A percentile compares a stretch with the other conserved stretches of the same genome.
These are phyloP conservation scores for Cicer yamashitae DNA, from an alignment of 306 rosid genomes.

Conservation along the genomic window DNA sequence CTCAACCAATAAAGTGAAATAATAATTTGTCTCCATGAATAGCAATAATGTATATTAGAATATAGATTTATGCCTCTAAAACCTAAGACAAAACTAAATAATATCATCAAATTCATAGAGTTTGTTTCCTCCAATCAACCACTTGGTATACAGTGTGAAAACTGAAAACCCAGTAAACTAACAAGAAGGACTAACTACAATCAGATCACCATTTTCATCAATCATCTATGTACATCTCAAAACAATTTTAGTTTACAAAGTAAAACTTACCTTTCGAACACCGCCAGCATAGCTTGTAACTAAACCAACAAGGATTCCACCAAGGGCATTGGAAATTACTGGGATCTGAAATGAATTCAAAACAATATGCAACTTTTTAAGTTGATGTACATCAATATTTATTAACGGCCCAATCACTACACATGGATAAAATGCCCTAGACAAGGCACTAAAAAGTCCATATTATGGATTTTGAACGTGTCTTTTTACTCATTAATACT, in stretches of 20 bases:
- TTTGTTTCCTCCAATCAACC: slow-evolving; percentile 27
- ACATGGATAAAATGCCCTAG: slow-evolving; percentile 28
- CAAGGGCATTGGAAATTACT: slow-evolving; percentile 79
- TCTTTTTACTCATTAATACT: not conserved
- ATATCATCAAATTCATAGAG: slow-evolving; percentile 12
- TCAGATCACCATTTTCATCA: slow-evolving; percentile 14
- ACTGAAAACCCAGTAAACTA: not conserved
- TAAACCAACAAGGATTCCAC: slow-evolving; percentile 97
- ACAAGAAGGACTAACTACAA: not conserved
- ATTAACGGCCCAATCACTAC: slow-evolving; percentile 22
- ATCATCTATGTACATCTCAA: slow-evolving; percentile 4
- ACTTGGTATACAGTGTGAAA: not conserved
- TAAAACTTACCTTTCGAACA: slow-evolving; percentile 84
- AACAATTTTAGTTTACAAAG: slow-evolving; percentile 33
- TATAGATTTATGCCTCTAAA: slow-evolving; percentile 10
- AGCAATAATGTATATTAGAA: slow-evolving; percentile 18
- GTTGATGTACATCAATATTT: slow-evolving; percentile 36
- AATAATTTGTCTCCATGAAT: slow-evolving; percentile 10
- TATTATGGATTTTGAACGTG: slow-evolving; percentile 18
- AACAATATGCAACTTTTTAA: slow-evolving; percentile 7
- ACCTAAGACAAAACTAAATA: not conserved
- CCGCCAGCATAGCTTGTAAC: slow-evolving; percentile 94
- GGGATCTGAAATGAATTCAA: slow-evolving; percentile 71
- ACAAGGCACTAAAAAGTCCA: slow-evolving; percentile 12
- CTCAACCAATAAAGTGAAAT: slow-evolving; percentile 16